These are phyloP conservation scores for Misopates orontium DNA, from an alignment of 257 asterid genomes.

Conservation along the genomic window DNA sequence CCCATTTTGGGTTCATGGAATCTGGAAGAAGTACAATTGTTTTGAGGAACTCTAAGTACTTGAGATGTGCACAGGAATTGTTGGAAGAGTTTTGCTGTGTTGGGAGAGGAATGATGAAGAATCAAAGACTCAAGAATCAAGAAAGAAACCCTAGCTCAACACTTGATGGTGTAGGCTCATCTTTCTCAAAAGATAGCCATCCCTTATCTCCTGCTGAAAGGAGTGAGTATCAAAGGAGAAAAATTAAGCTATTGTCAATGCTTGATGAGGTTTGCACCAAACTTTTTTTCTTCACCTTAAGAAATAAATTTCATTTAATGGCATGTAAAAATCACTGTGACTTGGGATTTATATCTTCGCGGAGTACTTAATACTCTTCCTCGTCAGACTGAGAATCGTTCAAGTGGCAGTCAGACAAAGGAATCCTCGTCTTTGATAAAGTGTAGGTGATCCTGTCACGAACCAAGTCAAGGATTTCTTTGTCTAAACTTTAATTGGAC, in stretches of 20 bases:
- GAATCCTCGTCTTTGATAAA: too few relatives aligned
- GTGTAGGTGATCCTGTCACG: too few relatives aligned
- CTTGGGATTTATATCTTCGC: too few relatives aligned
- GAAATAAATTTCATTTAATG: slow-evolving; percentile 31
- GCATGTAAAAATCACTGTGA: slow-evolving; percentile 6
- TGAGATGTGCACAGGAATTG: slow-evolving; percentile 78
- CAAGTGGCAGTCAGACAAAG: too few relatives aligned
- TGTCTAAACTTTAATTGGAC: too few relatives aligned
- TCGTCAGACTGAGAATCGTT: too few relatives aligned
- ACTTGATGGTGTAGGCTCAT: slow-evolving; percentile 30
- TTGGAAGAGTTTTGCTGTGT: slow-evolving; percentile 91
- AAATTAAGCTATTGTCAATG: slow-evolving; percentile 93
- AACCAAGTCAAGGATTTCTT: too few relatives aligned
- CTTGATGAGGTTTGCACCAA: slow-evolving; percentile 73
- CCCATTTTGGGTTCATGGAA: slow-evolving; percentile 28
- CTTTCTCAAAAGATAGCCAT: slow-evolving; percentile 52
- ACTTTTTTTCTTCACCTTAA: too few relatives aligned
- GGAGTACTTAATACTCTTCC: too few relatives aligned
- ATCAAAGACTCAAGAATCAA: slow-evolving; percentile 29
- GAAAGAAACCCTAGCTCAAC: slow-evolving; percentile 18
- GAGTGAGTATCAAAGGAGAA: slow-evolving; percentile 85
- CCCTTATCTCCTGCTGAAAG: slow-evolving; percentile 75
- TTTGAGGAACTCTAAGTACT: slow-evolving; percentile 66
- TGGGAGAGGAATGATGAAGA: slow-evolving; percentile 50
- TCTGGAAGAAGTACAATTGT: slow-evolving; percentile 38